These are phyloP conservation scores for Elsinoe ampelina DNA, from an alignment of 2,329 filamentous ascomycete species.

Conservation along the genomic window DNA sequence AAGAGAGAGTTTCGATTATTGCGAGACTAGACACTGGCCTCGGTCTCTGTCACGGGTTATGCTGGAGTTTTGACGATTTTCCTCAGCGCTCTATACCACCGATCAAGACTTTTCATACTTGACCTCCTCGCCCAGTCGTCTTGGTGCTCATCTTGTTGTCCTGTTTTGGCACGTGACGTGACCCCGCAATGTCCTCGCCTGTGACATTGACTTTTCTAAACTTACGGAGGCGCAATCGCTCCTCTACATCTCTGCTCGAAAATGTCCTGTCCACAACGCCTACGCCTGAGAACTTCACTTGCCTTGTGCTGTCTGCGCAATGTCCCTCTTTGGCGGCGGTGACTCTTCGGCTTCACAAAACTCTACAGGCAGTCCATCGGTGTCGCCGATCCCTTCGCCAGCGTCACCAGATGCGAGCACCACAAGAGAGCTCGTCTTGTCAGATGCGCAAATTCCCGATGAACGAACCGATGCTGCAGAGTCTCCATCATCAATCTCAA, in stretches of 20 bases:
- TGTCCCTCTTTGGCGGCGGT: constrained; percentile 11
- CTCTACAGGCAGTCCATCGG: not conserved
- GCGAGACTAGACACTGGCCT: not conserved
- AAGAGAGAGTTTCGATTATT: not conserved
- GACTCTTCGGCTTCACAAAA: not conserved
- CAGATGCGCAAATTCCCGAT: not conserved
- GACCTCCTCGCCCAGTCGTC: not conserved
- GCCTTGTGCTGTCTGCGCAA: not conserved
- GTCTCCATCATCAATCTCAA: not conserved
- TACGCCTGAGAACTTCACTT: not conserved
- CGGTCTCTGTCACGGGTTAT: constrained; percentile 2
- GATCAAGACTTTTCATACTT: constrained; percentile 4
- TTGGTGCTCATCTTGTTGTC: not conserved
- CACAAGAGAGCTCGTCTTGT: not conserved
- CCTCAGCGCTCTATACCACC: constrained; percentile 14
- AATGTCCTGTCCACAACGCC: not conserved
- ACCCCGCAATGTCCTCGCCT: no score
- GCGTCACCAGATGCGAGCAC: not conserved
- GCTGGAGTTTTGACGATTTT: constrained; percentile 6
- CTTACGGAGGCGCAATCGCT: not conserved
- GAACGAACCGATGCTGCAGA: not conserved
- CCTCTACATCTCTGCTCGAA: not conserved
- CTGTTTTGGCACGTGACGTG: not conserved
- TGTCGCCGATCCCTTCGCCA: constrained; percentile 10
- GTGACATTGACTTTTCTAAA: not conserved